Conservation (phyloP, 2,329 filamentous ascomycete species). For the Aureobasidium sp. region DNA sequence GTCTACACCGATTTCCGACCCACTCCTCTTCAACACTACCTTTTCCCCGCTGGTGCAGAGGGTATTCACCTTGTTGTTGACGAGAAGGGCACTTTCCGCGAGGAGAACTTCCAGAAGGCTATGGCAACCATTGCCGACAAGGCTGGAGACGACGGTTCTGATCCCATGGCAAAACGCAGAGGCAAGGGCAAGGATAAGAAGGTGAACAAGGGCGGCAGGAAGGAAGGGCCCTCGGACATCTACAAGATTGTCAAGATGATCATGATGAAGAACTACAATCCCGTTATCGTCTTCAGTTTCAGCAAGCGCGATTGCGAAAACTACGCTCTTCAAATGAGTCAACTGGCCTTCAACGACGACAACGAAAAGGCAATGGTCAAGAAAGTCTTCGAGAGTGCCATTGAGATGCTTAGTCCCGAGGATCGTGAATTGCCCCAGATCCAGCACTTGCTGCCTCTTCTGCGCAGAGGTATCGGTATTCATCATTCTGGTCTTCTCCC, state of each 20-base stretch:
- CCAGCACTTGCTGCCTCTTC: slow-evolving; percentile 75
- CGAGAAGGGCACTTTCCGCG: slow-evolving; percentile 91
- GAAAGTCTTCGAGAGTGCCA: slow-evolving; percentile 89
- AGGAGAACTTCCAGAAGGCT: slow-evolving; percentile 94
- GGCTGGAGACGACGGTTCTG: slow-evolving; percentile 75
- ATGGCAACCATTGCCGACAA: slow-evolving; percentile 86
- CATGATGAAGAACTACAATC: slow-evolving; percentile 94
- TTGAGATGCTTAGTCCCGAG: slow-evolving; percentile 85
- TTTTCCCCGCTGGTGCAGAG: slow-evolving; percentile 86
- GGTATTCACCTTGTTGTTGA: slow-evolving; percentile 93
- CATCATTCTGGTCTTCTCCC: slow-evolving; percentile 94
- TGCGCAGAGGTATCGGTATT: slow-evolving; percentile 89
- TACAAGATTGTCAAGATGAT: slow-evolving; percentile 99
- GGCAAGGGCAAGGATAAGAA: slow-evolving; percentile 90
- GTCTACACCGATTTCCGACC: slow-evolving; percentile 98
- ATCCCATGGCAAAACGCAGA: slow-evolving; percentile 71
- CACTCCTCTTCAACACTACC: slow-evolving; percentile 94
- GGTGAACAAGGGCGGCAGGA: slow-evolving; percentile 75
- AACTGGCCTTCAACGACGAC: slow-evolving; percentile 89
- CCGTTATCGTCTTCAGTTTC: slow-evolving; percentile 98
- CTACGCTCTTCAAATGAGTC: slow-evolving; percentile 78
- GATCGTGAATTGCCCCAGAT: slow-evolving; percentile 88
- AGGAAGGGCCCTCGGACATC: slow-evolving; percentile 69
- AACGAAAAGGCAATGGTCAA: slow-evolving; percentile 91
- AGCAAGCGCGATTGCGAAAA: slow-evolving; percentile 95